phyloP scores from a whole-genome alignment of 1,284 basidiomycete species.

The Sanghuangporus weigelae region DNA sequence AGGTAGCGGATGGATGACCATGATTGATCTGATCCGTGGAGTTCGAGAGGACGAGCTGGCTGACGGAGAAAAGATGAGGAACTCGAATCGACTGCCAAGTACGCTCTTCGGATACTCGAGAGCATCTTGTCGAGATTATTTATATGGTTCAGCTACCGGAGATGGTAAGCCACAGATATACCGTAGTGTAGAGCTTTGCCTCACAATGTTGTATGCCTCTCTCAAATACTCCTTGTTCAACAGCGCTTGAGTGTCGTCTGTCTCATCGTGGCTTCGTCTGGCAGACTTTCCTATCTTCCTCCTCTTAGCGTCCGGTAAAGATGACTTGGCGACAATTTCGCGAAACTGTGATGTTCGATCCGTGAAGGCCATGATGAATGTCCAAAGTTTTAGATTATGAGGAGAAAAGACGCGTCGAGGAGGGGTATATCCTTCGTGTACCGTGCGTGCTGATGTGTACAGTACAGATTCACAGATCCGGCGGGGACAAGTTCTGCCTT shows the following conservation, averaged over 20 bases:
- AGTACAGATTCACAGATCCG: neutral
- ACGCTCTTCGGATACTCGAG: slow-evolving; percentile 64
- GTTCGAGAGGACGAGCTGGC: slow-evolving; percentile 48
- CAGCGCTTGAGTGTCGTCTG: slow-evolving; percentile 32
- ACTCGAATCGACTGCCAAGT: slow-evolving; percentile 69
- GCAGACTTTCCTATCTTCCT: slow-evolving; percentile 39
- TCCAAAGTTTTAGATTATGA: neutral
- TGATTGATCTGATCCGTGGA: slow-evolving; percentile 44
- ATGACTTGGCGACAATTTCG: slow-evolving; percentile 42
- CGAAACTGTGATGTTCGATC: slow-evolving; percentile 61
- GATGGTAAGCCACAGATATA: neutral
- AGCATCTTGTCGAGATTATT: slow-evolving; percentile 67
- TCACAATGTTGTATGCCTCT: slow-evolving; percentile 72
- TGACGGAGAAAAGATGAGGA: slow-evolving; percentile 44
- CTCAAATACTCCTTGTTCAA: slow-evolving; percentile 62
- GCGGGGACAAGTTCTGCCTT: neutral
- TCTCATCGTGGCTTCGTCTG: slow-evolving; percentile 29
- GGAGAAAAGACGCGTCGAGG: neutral
- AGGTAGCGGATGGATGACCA: slow-evolving; percentile 71
- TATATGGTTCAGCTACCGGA: slow-evolving; percentile 61
- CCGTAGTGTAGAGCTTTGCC: slow-evolving; percentile 23
- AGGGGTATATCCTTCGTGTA: neutral
- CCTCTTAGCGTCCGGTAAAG: slow-evolving; percentile 43
- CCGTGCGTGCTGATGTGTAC: neutral
- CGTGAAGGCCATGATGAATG: slow-evolving; percentile 38